Percentiles rank a stretch among this genome's conserved stretches.
phyloP scores from a whole-genome alignment of 192 early-diverging fungal genomes.

The Umbelopsis sp. region DNA sequence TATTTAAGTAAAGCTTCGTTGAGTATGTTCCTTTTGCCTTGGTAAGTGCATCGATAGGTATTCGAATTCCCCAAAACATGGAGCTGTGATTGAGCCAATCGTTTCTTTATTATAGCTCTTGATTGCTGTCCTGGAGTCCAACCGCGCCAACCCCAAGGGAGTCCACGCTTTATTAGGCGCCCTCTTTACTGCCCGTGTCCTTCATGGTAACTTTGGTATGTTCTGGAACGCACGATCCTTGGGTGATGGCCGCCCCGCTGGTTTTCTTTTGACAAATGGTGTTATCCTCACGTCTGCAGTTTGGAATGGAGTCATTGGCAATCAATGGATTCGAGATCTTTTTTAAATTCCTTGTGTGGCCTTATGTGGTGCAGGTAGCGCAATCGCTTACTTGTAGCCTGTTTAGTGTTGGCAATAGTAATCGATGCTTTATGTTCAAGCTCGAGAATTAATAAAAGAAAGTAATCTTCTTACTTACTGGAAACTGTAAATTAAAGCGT shows the following conservation, averaged over 20 bases:
- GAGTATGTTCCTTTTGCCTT: neutral
- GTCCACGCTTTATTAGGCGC: neutral
- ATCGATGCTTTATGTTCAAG: too few species aligned
- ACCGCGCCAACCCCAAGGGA: neutral
- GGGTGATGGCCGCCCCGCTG: neutral
- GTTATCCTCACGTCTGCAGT: neutral
- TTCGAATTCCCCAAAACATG: neutral
- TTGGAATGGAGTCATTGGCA: slow-evolving; percentile 3
- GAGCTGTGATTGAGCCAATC: neutral
- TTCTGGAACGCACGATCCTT: neutral
- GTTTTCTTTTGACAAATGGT: neutral
- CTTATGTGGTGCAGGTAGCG: neutral
- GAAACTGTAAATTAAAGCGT: too few species aligned
- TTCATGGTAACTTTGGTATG: slow-evolving; percentile 6
- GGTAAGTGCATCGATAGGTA: slow-evolving; percentile 10
- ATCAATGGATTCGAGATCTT: neutral
- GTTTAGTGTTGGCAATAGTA: neutral
- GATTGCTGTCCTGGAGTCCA: slow-evolving; percentile 1
- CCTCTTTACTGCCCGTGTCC: neutral
- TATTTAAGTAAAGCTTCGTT: too few species aligned
- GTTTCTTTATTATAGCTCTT: neutral
- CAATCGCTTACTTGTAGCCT: neutral
- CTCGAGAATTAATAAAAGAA: too few species aligned
- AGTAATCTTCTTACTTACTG: too few species aligned
- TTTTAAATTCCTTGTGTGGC: too few species aligned